Base-by-base conservation (phyloP, 441 rosid species). In the Syzygium malaccense region DNA sequence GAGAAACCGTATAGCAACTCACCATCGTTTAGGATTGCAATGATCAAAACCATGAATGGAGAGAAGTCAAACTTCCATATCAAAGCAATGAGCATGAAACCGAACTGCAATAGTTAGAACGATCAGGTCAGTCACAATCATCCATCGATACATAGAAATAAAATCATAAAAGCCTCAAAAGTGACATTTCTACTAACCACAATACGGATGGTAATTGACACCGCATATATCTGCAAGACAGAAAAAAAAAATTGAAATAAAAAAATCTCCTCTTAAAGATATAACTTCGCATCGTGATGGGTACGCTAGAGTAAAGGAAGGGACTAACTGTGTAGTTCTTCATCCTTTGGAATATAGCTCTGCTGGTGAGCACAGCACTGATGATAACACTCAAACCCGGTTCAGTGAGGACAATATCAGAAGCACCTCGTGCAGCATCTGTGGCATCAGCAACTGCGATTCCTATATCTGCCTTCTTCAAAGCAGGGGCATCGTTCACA, bases 21-120 rank as follows among this genome's bases (percentile, higher is more conserved):
- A 97, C 99, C 99, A 28, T 98, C 99, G 91, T 98, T 98, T 85
- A 98, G 92, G 89, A 98, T 97, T 86, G 99, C 99, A 91, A 98
- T 98, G 90, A 98, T 98, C 96, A 98, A 90, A 93, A 97, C 96
- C 98, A 98, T 96, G 94, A 98, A 96, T 12, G 99, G 99, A 28
- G 99, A 94, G 92, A 98, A 97, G 92, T 98, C 99, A 26, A 90
- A 96, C 94, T 95, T 94, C 99, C 99, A 98, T 91, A 98, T 95
- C 89, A 96, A 90, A 88, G 99, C 99, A 90, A 98, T 96, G 83
- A 98, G 88, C 98, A 98, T 87, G 92, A 98, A 98, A 41, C 99
- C 98, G 86, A 96, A 94, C 99, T 96, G 94, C 92, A 86, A 55
- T 18, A 68, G 79, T 68, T 33, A 33, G 26, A 75, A 75, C 51